A percentile compares a stretch with the other conserved stretches of the same genome.
Conservation (phyloP, 78 protist genomes). For the Polysphondylium violaceum region DNA sequence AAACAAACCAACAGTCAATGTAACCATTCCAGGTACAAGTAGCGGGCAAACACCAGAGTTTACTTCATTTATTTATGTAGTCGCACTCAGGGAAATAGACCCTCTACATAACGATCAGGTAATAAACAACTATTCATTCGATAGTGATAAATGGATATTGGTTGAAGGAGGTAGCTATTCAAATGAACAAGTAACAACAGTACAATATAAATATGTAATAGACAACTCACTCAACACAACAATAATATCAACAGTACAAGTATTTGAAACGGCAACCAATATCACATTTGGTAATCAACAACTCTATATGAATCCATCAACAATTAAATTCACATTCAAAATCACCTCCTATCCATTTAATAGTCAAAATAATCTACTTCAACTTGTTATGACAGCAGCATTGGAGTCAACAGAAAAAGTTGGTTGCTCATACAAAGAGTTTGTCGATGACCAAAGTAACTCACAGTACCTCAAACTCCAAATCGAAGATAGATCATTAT, state of each 20-base stretch:
- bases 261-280: not conserved
- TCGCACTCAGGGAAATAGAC: slow-evolving; percentile 8
- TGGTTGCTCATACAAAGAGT: not conserved
- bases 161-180: not conserved
- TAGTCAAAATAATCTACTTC: not conserved
- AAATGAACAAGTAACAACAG: not conserved
- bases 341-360: slow-evolving; percentile 1
- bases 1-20: not conserved
- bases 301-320: slow-evolving; percentile 23
- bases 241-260: not conserved
- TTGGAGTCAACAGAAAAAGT: not conserved
- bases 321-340: slow-evolving; percentile 5
- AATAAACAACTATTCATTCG: not conserved
- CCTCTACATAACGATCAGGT: no score
- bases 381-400: slow-evolving; percentile 16
- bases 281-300: not conserved
- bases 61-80: not conserved
- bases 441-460: not conserved
- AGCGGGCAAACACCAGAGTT: no score
- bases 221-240: no score
- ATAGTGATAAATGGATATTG: not conserved
- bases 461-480: not conserved
- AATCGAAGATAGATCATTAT: not conserved
- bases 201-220: no score
- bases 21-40: not conserved